Percentiles rank a stretch among this genome's conserved stretches.
Conservation (phyloP, 495 filamentous ascomycete species). For the Clavariopsis aquatica region DNA sequence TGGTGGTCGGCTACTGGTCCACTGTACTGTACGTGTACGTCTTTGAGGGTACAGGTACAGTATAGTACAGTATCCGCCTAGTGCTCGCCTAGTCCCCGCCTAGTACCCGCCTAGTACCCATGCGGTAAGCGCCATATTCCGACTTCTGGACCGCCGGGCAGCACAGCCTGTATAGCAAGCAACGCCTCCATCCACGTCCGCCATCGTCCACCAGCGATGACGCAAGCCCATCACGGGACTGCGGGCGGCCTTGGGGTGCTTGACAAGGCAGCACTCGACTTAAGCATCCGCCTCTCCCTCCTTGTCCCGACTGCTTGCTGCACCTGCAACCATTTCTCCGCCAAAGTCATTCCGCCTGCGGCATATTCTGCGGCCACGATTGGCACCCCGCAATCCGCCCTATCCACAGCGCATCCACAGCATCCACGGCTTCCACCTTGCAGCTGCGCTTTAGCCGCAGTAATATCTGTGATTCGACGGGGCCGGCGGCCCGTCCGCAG, state of each 20-base stretch:
- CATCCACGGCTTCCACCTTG: slow-evolving; percentile 3
- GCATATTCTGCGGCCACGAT: neutral
- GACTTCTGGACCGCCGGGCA: too few relatives aligned
- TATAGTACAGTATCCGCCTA: too few relatives aligned
- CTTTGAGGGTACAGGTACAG: too few relatives aligned
- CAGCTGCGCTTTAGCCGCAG: slow-evolving; percentile 31
- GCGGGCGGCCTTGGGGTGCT: neutral
- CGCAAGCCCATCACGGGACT: neutral
- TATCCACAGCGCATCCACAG: neutral
- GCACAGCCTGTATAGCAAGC: too few relatives aligned
- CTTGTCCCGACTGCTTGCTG: neutral
- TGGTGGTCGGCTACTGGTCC: too few relatives aligned
- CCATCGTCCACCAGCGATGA: neutral
- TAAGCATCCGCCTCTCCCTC: neutral
- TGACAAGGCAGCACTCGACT: neutral
- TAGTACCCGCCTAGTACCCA: too few relatives aligned
- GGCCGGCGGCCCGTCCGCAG: slow-evolving; percentile 24
- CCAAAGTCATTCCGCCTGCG: neutral
- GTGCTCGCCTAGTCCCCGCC: too few relatives aligned
- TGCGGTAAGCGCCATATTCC: too few relatives aligned
- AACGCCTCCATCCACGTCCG: too few relatives aligned
- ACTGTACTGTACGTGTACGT: too few relatives aligned
- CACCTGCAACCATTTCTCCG: neutral
- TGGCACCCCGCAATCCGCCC: slow-evolving; percentile 16
- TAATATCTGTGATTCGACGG: slow-evolving; percentile 30